Evolutionary conservation across 148 eudicot genomes (phyloP).

Genomic region (Talinum fruticosum): DNA sequence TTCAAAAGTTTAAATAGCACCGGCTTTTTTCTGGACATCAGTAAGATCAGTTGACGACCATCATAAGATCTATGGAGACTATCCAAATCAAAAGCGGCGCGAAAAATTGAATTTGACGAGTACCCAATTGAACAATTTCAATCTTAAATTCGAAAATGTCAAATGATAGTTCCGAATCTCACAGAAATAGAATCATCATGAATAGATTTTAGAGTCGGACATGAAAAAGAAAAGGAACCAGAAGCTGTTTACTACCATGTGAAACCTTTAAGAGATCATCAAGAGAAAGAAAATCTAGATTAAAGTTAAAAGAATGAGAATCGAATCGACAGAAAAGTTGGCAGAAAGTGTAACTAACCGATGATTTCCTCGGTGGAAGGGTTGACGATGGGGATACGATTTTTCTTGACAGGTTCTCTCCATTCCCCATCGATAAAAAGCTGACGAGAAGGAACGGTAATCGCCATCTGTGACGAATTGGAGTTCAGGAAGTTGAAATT

Average conservation of each 20-base stretch:
- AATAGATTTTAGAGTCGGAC: neutral
- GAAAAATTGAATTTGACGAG: neutral
- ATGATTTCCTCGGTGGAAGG: slow-evolving; percentile 83
- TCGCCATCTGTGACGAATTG: slow-evolving; percentile 31
- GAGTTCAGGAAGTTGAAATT: neutral
- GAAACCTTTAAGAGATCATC: neutral
- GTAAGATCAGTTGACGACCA: neutral
- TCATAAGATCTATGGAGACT: neutral
- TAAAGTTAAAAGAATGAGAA: neutral
- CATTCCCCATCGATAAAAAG: slow-evolving; percentile 89
- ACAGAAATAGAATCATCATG: neutral
- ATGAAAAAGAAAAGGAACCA: neutral
- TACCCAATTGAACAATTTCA: neutral
- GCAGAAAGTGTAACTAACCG: slow-evolving; percentile 36
- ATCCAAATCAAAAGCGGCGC: neutral
- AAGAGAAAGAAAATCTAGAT: neutral
- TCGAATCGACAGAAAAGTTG: neutral
- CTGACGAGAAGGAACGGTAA: slow-evolving; percentile 54
- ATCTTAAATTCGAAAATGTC: neutral
- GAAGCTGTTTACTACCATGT: neutral
- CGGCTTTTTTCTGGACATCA: neutral
- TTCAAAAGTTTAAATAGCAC: neutral
- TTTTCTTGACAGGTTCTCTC: slow-evolving; percentile 61
- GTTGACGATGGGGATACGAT: slow-evolving; percentile 71
- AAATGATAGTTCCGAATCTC: neutral